Evolutionary conservation across 805 yeast species (phyloP).

Genomic region (Pichia californica): DNA sequence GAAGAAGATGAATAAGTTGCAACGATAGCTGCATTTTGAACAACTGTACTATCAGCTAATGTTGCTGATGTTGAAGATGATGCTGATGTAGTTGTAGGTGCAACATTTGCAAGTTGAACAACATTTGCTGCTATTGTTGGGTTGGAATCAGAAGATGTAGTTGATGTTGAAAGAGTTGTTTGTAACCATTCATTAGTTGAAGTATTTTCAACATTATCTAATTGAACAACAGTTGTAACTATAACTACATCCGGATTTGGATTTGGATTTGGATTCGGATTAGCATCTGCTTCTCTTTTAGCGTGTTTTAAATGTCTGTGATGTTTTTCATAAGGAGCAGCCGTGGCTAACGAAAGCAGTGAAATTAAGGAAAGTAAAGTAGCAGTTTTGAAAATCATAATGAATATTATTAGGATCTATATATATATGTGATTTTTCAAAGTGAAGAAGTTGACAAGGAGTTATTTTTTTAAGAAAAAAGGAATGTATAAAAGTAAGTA

Average conservation of each 20-base stretch:
- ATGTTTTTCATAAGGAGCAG: constrained; percentile 4
- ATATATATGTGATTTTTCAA: too few species aligned
- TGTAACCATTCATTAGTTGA: too few species aligned
- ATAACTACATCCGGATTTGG: not conserved
- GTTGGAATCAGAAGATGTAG: too few species aligned
- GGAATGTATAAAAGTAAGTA: too few species aligned
- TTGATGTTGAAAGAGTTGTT: not conserved
- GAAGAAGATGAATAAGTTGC: not conserved
- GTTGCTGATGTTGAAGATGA: not conserved
- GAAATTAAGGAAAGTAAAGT: not conserved
- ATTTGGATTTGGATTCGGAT: not conserved
- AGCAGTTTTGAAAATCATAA: too few species aligned
- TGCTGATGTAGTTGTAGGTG: not conserved
- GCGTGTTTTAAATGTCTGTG: constrained; percentile 1
- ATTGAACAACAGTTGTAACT: too few species aligned
- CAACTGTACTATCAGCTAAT: too few species aligned
- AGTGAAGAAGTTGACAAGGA: too few species aligned
- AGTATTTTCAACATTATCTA: not conserved
- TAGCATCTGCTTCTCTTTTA: constrained; percentile 1
- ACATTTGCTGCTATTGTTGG: not conserved
- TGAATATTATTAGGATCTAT: too few species aligned
- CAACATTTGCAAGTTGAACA: too few species aligned
- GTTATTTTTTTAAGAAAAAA: too few species aligned
- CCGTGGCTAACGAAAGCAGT: not conserved
- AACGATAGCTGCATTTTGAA: too few species aligned